Base-by-base conservation (phyloP, 2,329 filamentous ascomycete genomes). In the Aspergillus aculeatinus region DNA sequence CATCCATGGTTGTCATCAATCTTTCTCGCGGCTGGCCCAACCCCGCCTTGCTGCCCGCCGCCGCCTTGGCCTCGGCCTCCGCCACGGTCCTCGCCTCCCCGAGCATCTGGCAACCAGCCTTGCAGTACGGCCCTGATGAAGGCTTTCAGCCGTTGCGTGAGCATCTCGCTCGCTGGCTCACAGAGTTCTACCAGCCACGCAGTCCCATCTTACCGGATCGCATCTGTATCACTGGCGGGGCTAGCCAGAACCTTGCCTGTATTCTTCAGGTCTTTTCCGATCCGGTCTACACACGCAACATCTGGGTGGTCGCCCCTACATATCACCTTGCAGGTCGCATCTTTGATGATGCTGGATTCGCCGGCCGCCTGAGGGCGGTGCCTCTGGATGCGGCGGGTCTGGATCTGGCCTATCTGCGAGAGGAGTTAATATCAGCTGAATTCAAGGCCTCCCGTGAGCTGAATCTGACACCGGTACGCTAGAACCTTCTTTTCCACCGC, bases 281-380 rank as follows among this genome's bases (percentile, higher is more conserved):
- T 72, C 89, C 91, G 1, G 76, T 81, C 2, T 89, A 87, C 69
- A 96, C 93, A 1, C 81, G 84, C 50, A 86, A 86, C 65, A 81
- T 96, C 10, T 96, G 91, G 89, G 84, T 93, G 75, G 86, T 92
- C 1, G 87, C 89, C 21, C 93, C 93, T 4, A 89, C 89, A 51
- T 96, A 96, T 72, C 90, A 91, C 75, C 81, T 96, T n/a, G 90
- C 88, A 0, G 92, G 90, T 69, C 83, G 88, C n/a, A 90, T 96
- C 58, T 92, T 96, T 69, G 87, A 90, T 60, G 93, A 97, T 75
- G 82, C 87, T 5, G 89, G 91, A 1, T 92, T 96, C 65, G 79
- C 80, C 4, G 83, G 83, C 3, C 84, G 87, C 39, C 71, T 96
- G 70, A 82, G 82, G 53, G 89, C 87, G 1, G 83, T 93, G 12